Evolutionary conservation across 1,284 basidiomycete genomes (phyloP).

Genomic region (Quambalaria eucalypti): DNA sequence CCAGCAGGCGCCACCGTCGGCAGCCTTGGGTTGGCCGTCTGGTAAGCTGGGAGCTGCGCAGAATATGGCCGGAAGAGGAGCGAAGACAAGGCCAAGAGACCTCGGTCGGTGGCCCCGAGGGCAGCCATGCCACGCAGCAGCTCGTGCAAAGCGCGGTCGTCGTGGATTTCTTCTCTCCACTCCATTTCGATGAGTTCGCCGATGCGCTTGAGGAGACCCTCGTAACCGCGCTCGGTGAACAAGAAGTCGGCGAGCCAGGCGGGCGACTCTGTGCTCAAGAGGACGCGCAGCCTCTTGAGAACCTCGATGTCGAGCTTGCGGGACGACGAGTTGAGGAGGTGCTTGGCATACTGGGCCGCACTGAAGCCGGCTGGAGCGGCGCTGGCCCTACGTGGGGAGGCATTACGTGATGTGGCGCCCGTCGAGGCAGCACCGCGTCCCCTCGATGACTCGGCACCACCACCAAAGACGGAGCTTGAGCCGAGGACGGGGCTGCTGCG

Average conservation of each 20-base stretch:
- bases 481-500: no score
- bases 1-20: constrained; percentile 63
- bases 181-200: constrained; percentile 88
- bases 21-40: constrained; percentile 56
- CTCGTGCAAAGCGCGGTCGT: constrained; percentile 87
- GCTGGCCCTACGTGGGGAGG: background rate
- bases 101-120: constrained; percentile 73
- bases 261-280: constrained; percentile 32
- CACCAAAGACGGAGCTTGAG: constrained; percentile 11
- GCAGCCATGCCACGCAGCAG: constrained; percentile 88
- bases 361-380: background rate
- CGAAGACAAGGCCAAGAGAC: background rate
- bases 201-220: constrained; percentile 69
- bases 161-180: constrained; percentile 97
- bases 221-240: constrained; percentile 66
- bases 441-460: background rate
- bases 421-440: background rate
- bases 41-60: background rate
- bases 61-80: background rate
- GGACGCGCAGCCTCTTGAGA: constrained; percentile 35
- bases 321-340: constrained; percentile 1
- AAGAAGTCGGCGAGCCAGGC: constrained; percentile 92
- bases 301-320: constrained; percentile 4
- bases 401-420: background rate
- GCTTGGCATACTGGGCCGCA: background rate